phyloP scores from a whole-genome alignment of 2,329 filamentous ascomycete species.

The Lachnellula subtilissima region DNA sequence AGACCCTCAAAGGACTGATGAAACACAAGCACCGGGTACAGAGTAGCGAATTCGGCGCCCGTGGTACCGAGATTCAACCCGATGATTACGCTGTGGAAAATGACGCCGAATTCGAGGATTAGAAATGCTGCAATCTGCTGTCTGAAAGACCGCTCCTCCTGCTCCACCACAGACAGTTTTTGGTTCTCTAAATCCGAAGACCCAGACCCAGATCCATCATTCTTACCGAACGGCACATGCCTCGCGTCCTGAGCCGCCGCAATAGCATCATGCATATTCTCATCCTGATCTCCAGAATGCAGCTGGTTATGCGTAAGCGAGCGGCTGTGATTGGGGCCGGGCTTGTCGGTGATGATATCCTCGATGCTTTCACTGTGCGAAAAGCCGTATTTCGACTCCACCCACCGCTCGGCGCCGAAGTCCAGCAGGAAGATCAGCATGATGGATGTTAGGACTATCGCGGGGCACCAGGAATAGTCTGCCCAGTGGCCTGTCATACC shows the following conservation, averaged over 20 bases:
- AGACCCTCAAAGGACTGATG: conserved; percentile 61
- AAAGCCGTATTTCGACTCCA: conserved; percentile 28
- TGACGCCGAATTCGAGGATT: conserved; percentile 43
- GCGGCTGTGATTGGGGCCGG: conserved; percentile 4
- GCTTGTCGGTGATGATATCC: conserved; percentile 22
- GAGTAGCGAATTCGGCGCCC: conserved; percentile 49
- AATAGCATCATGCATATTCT: conserved; percentile 14
- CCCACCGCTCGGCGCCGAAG: conserved; percentile 52
- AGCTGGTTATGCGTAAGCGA: conserved; percentile 34
- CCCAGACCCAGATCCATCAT: conserved; percentile 2
- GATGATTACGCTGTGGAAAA: conserved; percentile 61
- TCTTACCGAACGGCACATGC: conserved; percentile 9
- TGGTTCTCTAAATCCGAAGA: conserved; percentile 4
- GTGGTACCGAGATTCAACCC: conserved; percentile 58
- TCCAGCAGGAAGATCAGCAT: conserved; percentile 54
- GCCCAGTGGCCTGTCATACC: conserved; percentile 47
- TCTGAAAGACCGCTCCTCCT: conserved; percentile 32
- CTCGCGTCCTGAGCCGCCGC: conserved; percentile 18
- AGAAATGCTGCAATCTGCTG: conserved; percentile 43
- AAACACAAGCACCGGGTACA: conserved; percentile 58
- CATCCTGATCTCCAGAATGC: conserved; percentile 39
- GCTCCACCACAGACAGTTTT: neutral
- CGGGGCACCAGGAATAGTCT: conserved; percentile 27
- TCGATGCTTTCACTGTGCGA: conserved; percentile 21
- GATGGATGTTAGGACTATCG: conserved; percentile 51